Percentiles rank a stretch among this genome's conserved stretches.
Conservation (phyloP, 495 filamentous ascomycete genomes). For the Immersiella caudata region DNA sequence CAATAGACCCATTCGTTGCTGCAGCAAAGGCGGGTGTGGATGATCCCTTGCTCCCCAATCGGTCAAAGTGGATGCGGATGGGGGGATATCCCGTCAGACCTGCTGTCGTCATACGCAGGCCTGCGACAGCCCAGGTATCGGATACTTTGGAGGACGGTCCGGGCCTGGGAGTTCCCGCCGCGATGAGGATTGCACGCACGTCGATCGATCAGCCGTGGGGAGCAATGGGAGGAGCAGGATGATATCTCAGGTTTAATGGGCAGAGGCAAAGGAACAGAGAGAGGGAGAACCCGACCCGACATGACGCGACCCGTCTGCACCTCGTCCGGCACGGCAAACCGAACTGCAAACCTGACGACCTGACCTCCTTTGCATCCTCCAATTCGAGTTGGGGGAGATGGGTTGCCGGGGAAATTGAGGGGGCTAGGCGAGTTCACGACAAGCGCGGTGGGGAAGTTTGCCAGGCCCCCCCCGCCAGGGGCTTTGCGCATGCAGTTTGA, state of each 20-base stretch:
- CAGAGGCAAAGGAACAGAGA: not conserved
- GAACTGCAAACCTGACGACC: not conserved
- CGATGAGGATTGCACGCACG: not conserved
- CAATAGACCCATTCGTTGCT: constrained; percentile 3
- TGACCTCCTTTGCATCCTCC: not conserved
- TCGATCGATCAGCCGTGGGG: not conserved
- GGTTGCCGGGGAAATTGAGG: constrained; percentile 38
- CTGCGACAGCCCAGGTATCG: constrained; percentile 19
- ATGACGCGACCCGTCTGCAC: not conserved
- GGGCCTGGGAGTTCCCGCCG: not conserved
- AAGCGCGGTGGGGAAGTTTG: constrained; percentile 14
- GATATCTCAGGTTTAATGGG: not conserved
- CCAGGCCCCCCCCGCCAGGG: constrained; percentile 20
- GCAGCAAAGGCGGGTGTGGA: constrained; percentile 12
- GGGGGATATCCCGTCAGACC: constrained; percentile 17
- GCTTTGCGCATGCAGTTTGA: constrained; percentile 21
- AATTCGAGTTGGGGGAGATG: constrained; percentile 10
- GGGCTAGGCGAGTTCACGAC: constrained; percentile 32
- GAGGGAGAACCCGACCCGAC: not conserved
- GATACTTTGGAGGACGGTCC: not conserved
- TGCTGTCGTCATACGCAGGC: constrained; percentile 30
- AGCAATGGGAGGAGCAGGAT: not conserved
- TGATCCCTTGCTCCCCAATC: not conserved
- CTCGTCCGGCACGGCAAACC: not conserved
- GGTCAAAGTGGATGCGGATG: constrained; percentile 9